phyloP scores from a whole-genome alignment of 2,329 filamentous ascomycete genomes.

The Ceratocystis lukuohia region DNA sequence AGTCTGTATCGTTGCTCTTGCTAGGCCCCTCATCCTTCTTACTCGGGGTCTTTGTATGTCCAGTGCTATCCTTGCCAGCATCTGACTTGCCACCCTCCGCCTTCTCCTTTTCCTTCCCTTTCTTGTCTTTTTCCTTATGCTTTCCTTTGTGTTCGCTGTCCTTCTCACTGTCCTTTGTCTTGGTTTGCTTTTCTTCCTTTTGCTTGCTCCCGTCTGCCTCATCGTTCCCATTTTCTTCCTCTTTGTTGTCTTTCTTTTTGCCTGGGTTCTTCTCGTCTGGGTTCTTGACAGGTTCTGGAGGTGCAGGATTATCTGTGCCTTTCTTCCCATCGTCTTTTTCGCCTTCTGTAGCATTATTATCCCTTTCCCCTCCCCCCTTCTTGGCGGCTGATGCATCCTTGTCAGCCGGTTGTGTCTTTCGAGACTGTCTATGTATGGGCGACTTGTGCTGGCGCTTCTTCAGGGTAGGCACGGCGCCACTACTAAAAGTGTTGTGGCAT shows the following conservation, averaged over 20 bases:
- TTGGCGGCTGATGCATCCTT: not conserved
- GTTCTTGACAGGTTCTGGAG: not conserved
- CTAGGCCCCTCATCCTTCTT: not conserved
- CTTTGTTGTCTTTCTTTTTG: not conserved
- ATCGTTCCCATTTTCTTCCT: not conserved
- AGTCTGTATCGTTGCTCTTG: not conserved
- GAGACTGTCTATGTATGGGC: not conserved
- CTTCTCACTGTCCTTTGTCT: not conserved
- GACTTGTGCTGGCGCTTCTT: not conserved
- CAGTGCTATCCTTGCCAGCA: not conserved
- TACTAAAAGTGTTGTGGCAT: not conserved
- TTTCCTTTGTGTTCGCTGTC: not conserved
- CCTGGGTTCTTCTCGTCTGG: not conserved
- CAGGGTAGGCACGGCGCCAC: not conserved
- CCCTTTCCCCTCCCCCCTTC: not conserved
- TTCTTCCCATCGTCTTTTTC: not conserved
- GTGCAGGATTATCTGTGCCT: not conserved
- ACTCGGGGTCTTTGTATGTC: not conserved
- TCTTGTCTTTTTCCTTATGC: conserved; percentile 1
- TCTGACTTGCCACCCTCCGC: not conserved
- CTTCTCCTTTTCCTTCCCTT: not conserved
- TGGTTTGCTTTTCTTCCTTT: not conserved
- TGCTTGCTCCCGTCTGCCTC: not conserved
- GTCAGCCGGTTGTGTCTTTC: not conserved
- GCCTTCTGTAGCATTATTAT: not conserved